Evolutionary conservation across 345 rosid species (phyloP).

Genomic region (Fremontodendron californicum): DNA sequence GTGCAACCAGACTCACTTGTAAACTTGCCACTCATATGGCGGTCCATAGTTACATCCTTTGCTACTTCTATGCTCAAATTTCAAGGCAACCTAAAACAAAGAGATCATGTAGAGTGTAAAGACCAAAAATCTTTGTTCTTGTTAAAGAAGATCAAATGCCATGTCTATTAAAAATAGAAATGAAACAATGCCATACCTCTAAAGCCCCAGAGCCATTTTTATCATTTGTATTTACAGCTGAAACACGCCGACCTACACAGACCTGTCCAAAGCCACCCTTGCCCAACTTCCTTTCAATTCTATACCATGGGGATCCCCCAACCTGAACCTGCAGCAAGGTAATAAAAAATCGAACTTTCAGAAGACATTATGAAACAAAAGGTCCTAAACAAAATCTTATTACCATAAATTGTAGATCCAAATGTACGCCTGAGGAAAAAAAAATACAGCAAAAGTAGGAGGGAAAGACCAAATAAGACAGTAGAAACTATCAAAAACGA

Average conservation of each 20-base stretch:
- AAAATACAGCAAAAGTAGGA: neutral
- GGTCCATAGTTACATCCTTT: constrained; percentile 64
- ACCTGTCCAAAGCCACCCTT: constrained; percentile 95
- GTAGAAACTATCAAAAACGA: neutral
- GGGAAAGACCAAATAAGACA: neutral
- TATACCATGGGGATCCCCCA: constrained; percentile 68
- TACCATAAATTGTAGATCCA: neutral
- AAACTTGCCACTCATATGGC: constrained; percentile 56
- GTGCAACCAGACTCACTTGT: constrained; percentile 28
- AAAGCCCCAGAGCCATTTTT: constrained; percentile 58
- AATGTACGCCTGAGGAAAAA: neutral
- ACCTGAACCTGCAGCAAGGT: constrained; percentile 50
- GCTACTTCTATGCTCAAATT: constrained; percentile 58
- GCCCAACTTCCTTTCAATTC: constrained; percentile 64
- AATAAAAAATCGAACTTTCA: neutral
- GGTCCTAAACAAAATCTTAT: neutral
- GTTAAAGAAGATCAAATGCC: neutral
- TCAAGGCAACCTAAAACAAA: constrained; percentile 49
- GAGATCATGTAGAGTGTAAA: neutral
- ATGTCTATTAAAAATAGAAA: neutral
- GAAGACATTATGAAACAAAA: constrained; percentile 3
- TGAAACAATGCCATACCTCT: constrained; percentile 44
- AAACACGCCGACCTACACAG: constrained; percentile 67
- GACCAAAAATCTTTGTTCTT: neutral
- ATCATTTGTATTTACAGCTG: constrained; percentile 36